Evolutionary conservation across 345 rosid genomes (phyloP), one percentile per base, ranked within the genome.

Genomic region (Ceriops decandra): DNA sequence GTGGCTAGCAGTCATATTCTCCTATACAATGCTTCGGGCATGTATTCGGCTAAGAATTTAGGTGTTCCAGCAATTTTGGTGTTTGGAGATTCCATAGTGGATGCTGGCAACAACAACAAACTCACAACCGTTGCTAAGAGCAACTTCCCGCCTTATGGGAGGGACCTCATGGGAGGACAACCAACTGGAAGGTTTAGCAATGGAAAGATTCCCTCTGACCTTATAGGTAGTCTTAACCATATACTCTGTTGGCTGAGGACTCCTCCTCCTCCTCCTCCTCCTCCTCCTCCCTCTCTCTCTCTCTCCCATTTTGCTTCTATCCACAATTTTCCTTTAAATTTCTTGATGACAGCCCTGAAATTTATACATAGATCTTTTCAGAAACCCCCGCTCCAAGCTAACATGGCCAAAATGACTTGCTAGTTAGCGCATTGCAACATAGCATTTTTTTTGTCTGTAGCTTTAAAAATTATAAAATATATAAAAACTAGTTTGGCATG

Each of bases 151-250:
- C 92, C 89, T 0, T 83, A 87, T 58, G 92, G 89, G 61, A 80
- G 81, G 72, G 78, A 77, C 70, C 83, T 87, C 68, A 53, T 20
- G 33, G 75, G 80, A 24, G 73, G 75, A 77, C 53, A 57, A 33
- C 81, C 91, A 17, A 82, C 88, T 1, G 92, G 92, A 26, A 80
- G 92, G 67, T 87, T 80, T 69, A 66, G 68, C 72, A 74, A 85
- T 68, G 88, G 92, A 62, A 78, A 63, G 35, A 68, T 87, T 59
- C 86, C 89, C 71, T 67, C 85, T 9, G 90, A 83, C 74, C 36
- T 80, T 31, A 28, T 83, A 26, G 90, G 90, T 85, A 69, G 17
- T 42, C 49, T 42, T 42, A 13, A 42, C 5, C 49, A 13, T 0
- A 13, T 2, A 42, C 49, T 42, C 15, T 42, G 49, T 19, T 15